These are phyloP conservation scores for Tetracentron sinense DNA, from an alignment of 164 flowering plant species.

Conservation along the genomic window DNA sequence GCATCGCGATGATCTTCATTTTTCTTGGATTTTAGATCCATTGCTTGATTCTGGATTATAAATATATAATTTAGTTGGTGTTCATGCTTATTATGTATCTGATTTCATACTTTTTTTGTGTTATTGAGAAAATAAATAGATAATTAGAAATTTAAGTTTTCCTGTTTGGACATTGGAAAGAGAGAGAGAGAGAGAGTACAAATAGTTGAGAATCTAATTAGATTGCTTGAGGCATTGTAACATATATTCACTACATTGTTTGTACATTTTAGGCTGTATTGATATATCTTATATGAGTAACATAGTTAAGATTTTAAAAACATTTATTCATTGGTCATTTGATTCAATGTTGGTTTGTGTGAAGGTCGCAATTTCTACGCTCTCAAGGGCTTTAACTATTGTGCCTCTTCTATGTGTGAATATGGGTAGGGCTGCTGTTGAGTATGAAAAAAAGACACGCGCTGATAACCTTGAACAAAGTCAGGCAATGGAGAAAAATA, in stretches of 20 bases:
- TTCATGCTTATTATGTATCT: no score
- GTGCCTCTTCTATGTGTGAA: background rate
- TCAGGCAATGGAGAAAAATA: constrained; percentile 55
- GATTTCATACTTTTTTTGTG: no score
- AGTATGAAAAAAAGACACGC: constrained; percentile 56
- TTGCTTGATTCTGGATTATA: no score
- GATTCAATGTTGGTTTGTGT: background rate
- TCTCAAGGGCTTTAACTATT: background rate
- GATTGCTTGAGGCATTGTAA: no score
- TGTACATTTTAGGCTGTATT: background rate
- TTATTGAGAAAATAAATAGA: no score
- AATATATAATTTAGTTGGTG: no score
- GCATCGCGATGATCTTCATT: no score
- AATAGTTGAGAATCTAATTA: no score
- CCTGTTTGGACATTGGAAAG: no score
- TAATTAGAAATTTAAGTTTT: no score
- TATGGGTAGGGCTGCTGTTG: constrained; percentile 55
- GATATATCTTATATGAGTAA: background rate
- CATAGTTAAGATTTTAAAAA: background rate
- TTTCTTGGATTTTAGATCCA: no score
- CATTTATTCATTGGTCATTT: background rate
- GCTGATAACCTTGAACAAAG: constrained; percentile 50
- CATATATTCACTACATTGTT: background rate
- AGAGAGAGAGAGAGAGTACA: no score
- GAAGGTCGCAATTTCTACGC: background rate